Percentiles rank a stretch among this genome's conserved stretches.
Conservation (phyloP, 148 eudicot species). For the Rhododendron simsii region DNA sequence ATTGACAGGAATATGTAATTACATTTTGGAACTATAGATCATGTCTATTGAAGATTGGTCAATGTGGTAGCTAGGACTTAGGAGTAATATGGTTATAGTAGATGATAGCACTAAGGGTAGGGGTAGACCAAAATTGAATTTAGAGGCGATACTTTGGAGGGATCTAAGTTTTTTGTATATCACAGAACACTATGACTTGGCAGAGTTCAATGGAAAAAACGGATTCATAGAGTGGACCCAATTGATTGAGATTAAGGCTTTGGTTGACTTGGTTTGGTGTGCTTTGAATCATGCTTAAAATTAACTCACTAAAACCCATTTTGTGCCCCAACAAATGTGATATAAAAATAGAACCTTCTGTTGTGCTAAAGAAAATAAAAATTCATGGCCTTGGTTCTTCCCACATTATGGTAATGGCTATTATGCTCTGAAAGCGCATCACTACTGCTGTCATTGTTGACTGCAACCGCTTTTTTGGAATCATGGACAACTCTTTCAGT, state of each 20-base stretch:
- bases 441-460: not conserved
- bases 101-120: not conserved
- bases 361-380: not conserved
- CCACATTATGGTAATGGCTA: not conserved
- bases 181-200: not conserved
- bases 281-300: not conserved
- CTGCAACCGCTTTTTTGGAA: not conserved
- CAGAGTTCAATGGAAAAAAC: not conserved
- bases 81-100: not conserved
- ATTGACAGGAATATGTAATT: not conserved
- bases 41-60: not conserved
- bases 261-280: not conserved
- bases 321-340: not conserved
- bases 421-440: not conserved
- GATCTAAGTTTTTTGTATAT: not conserved
- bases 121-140: not conserved
- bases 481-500: not conserved
- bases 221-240: not conserved
- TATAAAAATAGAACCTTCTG: not conserved
- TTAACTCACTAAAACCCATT: not conserved
- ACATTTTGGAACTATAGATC: not conserved
- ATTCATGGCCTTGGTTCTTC: not conserved
- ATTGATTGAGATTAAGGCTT: not conserved
- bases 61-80: not conserved
- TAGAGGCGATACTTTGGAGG: not conserved